Conservation (phyloP, 1,284 basidiomycete species). For the Tilletia walkeri region DNA sequence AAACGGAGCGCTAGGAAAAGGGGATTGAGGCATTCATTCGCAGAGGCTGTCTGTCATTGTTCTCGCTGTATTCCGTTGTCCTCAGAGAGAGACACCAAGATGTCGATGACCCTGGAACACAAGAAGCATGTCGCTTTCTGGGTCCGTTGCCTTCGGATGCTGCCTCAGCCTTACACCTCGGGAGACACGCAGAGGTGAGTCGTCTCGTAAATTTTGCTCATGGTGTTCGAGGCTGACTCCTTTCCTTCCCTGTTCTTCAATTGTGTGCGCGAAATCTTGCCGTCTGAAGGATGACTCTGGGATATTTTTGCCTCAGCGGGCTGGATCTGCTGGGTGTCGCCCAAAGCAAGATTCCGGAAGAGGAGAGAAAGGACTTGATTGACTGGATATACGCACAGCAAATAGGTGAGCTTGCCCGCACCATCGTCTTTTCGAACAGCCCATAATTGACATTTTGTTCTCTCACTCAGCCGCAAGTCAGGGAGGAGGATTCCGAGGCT, state of each 20-base stretch:
- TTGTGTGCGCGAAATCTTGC: neutral
- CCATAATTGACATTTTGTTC: neutral
- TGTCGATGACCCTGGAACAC: constrained; percentile 1
- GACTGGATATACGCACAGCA: constrained; percentile 87
- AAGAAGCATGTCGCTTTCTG: constrained; percentile 45
- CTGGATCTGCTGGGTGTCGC: constrained; percentile 40
- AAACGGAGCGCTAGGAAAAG: too few species aligned
- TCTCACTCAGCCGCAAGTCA: constrained; percentile 60
- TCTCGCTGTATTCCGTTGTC: too few species aligned
- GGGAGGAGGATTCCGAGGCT: constrained; percentile 73
- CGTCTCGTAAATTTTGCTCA: too few species aligned
- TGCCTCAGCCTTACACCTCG: constrained; percentile 44
- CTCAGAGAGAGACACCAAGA: neutral
- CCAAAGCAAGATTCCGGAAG: constrained; percentile 21
- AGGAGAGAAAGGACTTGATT: constrained; percentile 29
- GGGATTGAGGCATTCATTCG: too few species aligned
- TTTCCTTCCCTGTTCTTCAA: too few species aligned
- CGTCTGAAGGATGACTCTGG: constrained; percentile 42
- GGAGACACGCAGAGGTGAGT: constrained; percentile 47
- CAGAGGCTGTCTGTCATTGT: too few species aligned
- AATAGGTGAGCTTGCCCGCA: constrained; percentile 55
- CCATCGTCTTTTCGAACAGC: neutral
- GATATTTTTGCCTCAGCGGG: constrained; percentile 46
- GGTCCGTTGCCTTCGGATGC: constrained; percentile 40
- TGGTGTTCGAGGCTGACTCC: too few species aligned